A percentile compares a stretch with the other conserved stretches of the same genome.
phyloP scores from a whole-genome alignment of 495 filamentous ascomycete species.

The Xylaria longipes region DNA sequence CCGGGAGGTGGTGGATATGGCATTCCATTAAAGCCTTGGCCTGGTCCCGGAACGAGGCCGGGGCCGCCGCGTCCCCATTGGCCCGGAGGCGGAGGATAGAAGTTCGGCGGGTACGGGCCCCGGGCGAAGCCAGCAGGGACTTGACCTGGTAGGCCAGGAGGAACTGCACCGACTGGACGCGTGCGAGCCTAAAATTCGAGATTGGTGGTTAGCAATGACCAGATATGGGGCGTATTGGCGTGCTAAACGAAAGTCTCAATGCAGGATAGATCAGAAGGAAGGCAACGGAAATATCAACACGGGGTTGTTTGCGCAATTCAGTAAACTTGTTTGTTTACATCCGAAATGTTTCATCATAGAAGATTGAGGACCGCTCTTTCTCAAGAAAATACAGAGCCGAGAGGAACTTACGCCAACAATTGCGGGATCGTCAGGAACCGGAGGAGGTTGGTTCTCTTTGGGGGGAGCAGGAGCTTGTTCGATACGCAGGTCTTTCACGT shows the following conservation, averaged over 20 bases:
- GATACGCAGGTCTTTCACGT: slow-evolving; percentile 96
- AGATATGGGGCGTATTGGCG: slow-evolving; percentile 34
- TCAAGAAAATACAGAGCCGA: neutral
- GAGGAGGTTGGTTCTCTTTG: slow-evolving; percentile 76
- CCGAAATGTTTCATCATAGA: slow-evolving; percentile 84
- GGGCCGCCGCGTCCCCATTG: slow-evolving; percentile 65
- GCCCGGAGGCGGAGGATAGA: slow-evolving; percentile 58
- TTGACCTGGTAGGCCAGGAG: slow-evolving; percentile 37
- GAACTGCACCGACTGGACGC: slow-evolving; percentile 39
- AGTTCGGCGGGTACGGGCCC: slow-evolving; percentile 53
- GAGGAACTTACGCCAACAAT: slow-evolving; percentile 88
- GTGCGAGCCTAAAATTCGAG: slow-evolving; percentile 43
- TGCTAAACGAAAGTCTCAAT: slow-evolving; percentile 7
- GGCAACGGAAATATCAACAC: slow-evolving; percentile 99
- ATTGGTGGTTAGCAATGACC: slow-evolving; percentile 13
- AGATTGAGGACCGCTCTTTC: slow-evolving; percentile 23
- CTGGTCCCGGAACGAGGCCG: slow-evolving; percentile 43
- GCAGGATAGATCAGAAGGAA: slow-evolving; percentile 85
- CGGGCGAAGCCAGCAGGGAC: slow-evolving; percentile 61
- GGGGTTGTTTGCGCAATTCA: slow-evolving; percentile 83
- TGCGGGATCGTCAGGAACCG: slow-evolving; percentile 92
- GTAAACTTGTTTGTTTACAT: slow-evolving; percentile 80
- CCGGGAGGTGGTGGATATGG: slow-evolving; percentile 67
- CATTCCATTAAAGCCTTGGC: slow-evolving; percentile 51
- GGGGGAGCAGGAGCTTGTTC: slow-evolving; percentile 69